These are phyloP conservation scores for Lipomyces orientalis DNA, from an alignment of 805 yeast species.

Conservation along the genomic window DNA sequence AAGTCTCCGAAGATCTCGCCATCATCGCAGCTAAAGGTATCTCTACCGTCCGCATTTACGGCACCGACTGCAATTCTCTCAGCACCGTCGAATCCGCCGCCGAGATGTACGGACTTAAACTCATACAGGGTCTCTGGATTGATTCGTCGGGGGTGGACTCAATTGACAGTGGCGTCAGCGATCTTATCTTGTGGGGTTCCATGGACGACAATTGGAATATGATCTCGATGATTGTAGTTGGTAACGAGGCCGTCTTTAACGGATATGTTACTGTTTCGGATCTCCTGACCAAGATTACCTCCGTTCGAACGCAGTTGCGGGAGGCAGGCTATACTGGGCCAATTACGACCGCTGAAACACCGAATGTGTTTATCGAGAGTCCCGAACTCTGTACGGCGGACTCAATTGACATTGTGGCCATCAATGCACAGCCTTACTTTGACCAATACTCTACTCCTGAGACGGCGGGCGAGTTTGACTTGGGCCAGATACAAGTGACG, in stretches of 20 bases:
- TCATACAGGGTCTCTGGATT: slow-evolving; percentile 91
- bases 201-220: slow-evolving; percentile 64
- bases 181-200: slow-evolving; percentile 58
- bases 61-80: slow-evolving; percentile 82
- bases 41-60: slow-evolving; percentile 73
- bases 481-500: slow-evolving; percentile 64
- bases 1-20: slow-evolving; percentile 66
- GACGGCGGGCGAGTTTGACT: slow-evolving; percentile 72
- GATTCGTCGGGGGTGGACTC: slow-evolving; percentile 66
- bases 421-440: slow-evolving; percentile 86
- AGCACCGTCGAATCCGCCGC: slow-evolving; percentile 47
- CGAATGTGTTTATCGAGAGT: slow-evolving; percentile 66
- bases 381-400: slow-evolving; percentile 68
- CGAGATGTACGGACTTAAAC: slow-evolving; percentile 57
- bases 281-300: slow-evolving; percentile 66
- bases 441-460: slow-evolving; percentile 65
- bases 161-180: slow-evolving; percentile 63
- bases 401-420: slow-evolving; percentile 81
- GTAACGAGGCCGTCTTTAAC: slow-evolving; percentile 82
- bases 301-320: slow-evolving; percentile 63
- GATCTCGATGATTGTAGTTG: slow-evolving; percentile 74
- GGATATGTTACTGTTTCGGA: slow-evolving; percentile 65
- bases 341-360: slow-evolving; percentile 88
- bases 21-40: slow-evolving; percentile 67
- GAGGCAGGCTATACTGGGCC: slow-evolving; percentile 77